Base-by-base conservation (phyloP, 805 yeast species). In the Wickerhamiella australiensis region DNA sequence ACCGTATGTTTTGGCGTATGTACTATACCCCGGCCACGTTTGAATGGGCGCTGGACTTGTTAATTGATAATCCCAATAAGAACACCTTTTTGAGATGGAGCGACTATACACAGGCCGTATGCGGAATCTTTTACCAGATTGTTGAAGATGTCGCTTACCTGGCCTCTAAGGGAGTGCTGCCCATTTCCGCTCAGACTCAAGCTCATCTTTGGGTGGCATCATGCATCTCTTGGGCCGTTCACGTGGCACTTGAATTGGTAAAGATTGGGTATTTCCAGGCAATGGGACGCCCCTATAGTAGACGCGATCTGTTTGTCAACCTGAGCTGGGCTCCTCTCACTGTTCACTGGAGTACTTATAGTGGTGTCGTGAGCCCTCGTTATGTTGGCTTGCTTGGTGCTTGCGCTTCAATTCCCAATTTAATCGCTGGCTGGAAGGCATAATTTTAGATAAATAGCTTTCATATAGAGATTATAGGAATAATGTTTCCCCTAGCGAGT, bases 281-380 rank as follows among this genome's bases (percentile, higher is more conserved):
- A 33, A 48, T 38, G 18, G 52, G 56, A 36, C 52, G 46, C 42
- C 53, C 56, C 1, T 50, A 51, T 23, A 50, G 43, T 25, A 31
- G 41, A 33, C 55, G 59, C 41, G 53, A 56, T 35, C 52, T 68
- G 18, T 48, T 63, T 13, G 63, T 64, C 51, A 67, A 68, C 52
- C 51, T 63, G n/a, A 66, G 68, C 17, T 70, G 69, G 61, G 59
- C 66, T 35, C 73, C 73, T 4, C 56, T 69, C 42, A 65, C 73
- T 2, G 55, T 65, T 37, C 73, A 69, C 56, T 69, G 73, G 73
- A 66, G 71, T 2, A 53, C 64, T 9, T 60, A 61, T 47, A 52
- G 46, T 2, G 73, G 73, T 1, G 51, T 63, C 20, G 51, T 67
- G 21, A 50, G 49, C 22, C 63, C 64, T 21, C 51, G 56, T 33